Percentiles rank a stretch among this genome's conserved stretches.
phyloP scores from a whole-genome alignment of 805 yeast species.

The Metschnikowia amazonensis region DNA sequence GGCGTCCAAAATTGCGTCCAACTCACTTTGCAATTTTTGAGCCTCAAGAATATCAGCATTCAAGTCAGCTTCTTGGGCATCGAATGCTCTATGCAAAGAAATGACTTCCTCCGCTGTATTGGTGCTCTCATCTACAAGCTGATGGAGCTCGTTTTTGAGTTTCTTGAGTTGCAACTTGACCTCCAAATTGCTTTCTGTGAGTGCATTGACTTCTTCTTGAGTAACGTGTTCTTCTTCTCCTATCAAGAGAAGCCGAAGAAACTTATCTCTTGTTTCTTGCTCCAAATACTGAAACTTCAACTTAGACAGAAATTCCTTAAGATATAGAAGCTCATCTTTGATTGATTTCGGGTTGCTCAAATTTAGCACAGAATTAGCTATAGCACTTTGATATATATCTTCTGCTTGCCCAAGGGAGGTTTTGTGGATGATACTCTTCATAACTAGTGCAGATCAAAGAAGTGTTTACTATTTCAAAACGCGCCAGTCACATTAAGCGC shows the following conservation, averaged over 20 bases:
- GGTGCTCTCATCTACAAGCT: conserved; percentile 28
- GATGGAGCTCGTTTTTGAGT: conserved; percentile 25
- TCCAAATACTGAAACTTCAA: conserved; percentile 64
- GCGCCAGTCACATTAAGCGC: neutral
- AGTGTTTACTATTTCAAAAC: neutral
- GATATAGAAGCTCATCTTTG: conserved; percentile 30
- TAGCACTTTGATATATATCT: conserved; percentile 7
- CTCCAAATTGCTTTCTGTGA: conserved; percentile 21
- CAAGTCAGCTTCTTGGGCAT: conserved; percentile 24
- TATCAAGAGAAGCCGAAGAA: conserved; percentile 47
- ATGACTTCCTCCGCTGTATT: conserved; percentile 25
- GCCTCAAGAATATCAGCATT: conserved; percentile 25
- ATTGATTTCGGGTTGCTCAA: conserved; percentile 13
- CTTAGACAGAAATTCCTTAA: conserved; percentile 46
- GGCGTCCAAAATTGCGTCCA: conserved; percentile 11
- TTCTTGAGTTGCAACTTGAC: conserved; percentile 25
- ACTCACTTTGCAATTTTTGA: conserved; percentile 17
- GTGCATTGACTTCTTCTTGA: conserved; percentile 30
- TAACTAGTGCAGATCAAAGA: neutral
- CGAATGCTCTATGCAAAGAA: conserved; percentile 23
- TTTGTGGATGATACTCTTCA: conserved; percentile 2
- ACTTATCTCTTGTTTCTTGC: conserved; percentile 68
- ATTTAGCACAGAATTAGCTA: conserved; percentile 7
- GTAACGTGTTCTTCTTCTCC: conserved; percentile 29
- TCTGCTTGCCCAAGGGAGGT: conserved; percentile 12